Conservation (phyloP, 1,284 basidiomycete genomes). For the Erythrobasidium hasegawianum region DNA sequence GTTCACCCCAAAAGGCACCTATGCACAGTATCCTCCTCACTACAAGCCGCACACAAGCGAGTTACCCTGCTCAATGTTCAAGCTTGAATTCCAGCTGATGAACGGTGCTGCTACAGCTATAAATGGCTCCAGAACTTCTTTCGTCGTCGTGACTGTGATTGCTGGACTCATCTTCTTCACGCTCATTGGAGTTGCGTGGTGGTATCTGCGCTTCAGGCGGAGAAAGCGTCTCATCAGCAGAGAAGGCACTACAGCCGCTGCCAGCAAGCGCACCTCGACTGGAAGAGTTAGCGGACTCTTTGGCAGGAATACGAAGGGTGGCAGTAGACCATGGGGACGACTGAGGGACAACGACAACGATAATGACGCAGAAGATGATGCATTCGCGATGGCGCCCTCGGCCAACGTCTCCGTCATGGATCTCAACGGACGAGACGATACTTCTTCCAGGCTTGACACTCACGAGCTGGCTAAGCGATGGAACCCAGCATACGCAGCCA, state of each 20-base stretch:
- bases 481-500: constrained; percentile 22
- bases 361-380: not conserved
- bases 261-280: not conserved
- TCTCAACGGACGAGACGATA: constrained; percentile 4
- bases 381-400: constrained; percentile 2
- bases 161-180: constrained; percentile 31
- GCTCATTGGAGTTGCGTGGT: constrained; percentile 18
- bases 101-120: not conserved
- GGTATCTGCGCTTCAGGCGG: constrained; percentile 7
- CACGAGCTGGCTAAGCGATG: not conserved
- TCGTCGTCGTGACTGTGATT: constrained; percentile 24
- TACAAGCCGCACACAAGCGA: too few relatives aligned
- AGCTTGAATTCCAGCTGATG: too few relatives aligned
- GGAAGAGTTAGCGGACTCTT: constrained; percentile 1
- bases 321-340: constrained; percentile 8
- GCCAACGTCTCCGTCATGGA: constrained; percentile 24
- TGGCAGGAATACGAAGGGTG: not conserved
- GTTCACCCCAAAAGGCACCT: too few relatives aligned
- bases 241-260: not conserved
- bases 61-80: too few relatives aligned
- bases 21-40: too few relatives aligned
- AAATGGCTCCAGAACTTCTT: constrained; percentile 24
- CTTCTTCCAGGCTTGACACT: not conserved
- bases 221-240: not conserved
- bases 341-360: constrained; percentile 17